Evolutionary conservation across 2,329 filamentous ascomycete species (phyloP).

Genomic region (Aspergillus sp.): DNA sequence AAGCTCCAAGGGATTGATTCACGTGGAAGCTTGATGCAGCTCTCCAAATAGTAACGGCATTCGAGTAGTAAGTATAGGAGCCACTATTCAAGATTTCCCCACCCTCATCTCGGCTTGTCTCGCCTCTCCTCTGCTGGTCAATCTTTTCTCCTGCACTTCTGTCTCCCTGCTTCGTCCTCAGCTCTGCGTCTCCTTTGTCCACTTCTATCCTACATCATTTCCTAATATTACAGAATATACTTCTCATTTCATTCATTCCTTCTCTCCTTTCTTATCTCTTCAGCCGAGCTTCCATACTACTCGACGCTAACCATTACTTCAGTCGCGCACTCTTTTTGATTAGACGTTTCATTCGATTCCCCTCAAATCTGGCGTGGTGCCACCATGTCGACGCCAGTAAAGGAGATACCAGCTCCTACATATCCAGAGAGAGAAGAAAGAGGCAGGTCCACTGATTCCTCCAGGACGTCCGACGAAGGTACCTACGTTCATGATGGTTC

Average conservation of each 20-base stretch:
- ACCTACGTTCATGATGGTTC: slow-evolving; percentile 35
- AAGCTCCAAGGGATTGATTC: not conserved
- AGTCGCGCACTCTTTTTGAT: not conserved
- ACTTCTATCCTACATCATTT: slow-evolving; percentile 4
- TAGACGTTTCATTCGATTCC: slow-evolving; percentile 2
- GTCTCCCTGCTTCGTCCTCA: slow-evolving; percentile 9
- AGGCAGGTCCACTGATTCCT: slow-evolving; percentile 30
- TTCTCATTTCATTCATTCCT: not conserved
- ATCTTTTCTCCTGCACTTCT: slow-evolving; percentile 14
- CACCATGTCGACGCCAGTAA: slow-evolving; percentile 42
- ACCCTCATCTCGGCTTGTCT: slow-evolving; percentile 16
- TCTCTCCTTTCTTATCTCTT: not conserved
- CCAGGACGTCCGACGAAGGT: slow-evolving; percentile 36
- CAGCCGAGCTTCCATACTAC: not conserved
- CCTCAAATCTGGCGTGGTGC: slow-evolving; percentile 29
- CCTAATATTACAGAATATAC: not conserved
- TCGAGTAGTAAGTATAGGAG: slow-evolving; percentile 14
- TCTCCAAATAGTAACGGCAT: not conserved
- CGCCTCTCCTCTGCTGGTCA: slow-evolving; percentile 13
- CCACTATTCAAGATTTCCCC: slow-evolving; percentile 10
- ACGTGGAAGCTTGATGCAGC: not conserved
- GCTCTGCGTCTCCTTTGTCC: slow-evolving; percentile 2
- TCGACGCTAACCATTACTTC: not conserved
- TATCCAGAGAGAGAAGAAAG: slow-evolving; percentile 33
- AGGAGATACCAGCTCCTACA: slow-evolving; percentile 34